Percentiles rank a stretch among this genome's conserved stretches.
Conservation (phyloP, 305 asterid species). For the Caryopteris hybrid region DNA sequence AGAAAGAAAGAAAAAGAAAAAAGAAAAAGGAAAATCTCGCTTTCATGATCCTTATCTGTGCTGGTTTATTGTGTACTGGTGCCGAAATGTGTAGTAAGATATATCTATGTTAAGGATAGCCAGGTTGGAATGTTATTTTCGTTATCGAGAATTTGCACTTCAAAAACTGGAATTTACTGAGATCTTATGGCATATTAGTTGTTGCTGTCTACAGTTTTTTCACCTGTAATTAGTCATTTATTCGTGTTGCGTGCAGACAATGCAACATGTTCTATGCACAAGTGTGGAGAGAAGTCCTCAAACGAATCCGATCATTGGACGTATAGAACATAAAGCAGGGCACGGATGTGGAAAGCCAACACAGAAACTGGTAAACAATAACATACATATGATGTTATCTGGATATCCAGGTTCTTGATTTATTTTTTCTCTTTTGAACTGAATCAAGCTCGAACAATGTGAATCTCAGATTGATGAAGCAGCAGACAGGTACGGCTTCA, state of each 20-base stretch:
- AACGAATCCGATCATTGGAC: slow-evolving; percentile 66
- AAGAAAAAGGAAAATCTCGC: no score
- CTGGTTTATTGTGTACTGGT: no score
- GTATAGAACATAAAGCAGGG: slow-evolving; percentile 84
- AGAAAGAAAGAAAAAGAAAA: no score
- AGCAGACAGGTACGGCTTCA: slow-evolving; percentile 71
- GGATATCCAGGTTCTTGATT: background rate
- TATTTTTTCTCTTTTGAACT: background rate
- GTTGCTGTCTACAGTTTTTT: background rate
- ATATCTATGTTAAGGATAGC: no score
- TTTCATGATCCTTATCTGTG: no score
- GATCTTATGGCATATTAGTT: no score
- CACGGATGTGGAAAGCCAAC: slow-evolving; percentile 87
- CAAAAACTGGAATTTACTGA: no score
- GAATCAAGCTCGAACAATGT: background rate
- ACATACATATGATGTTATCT: background rate
- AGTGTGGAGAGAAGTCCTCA: slow-evolving; percentile 59
- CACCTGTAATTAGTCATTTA: background rate
- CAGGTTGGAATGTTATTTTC: no score
- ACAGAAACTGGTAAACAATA: slow-evolving; percentile 49
- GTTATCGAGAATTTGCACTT: no score
- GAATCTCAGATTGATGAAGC: slow-evolving; percentile 64
- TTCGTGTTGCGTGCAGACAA: slow-evolving; percentile 34
- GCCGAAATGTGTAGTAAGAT: no score
- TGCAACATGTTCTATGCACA: slow-evolving; percentile 64